A percentile compares a stretch with the other conserved stretches of the same genome.
These are phyloP conservation scores for Drechmeria coniospora DNA, from an alignment of 2,329 filamentous ascomycete species.

Conservation along the genomic window DNA sequence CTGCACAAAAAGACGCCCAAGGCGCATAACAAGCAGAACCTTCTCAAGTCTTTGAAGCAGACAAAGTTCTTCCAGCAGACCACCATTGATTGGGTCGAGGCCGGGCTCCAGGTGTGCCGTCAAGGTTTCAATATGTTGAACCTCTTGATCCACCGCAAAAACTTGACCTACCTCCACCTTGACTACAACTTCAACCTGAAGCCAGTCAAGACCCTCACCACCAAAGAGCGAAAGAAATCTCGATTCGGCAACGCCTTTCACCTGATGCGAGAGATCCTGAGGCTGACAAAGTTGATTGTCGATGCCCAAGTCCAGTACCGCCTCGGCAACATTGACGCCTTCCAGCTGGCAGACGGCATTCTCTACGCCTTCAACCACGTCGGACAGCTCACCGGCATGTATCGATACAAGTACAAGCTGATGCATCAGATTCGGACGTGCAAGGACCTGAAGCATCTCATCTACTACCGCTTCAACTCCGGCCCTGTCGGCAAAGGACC, in stretches of 20 bases:
- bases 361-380: slow-evolving; percentile 99
- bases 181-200: slow-evolving; percentile 99
- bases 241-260: slow-evolving; percentile 98
- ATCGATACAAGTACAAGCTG: slow-evolving; percentile 99
- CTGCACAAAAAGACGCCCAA: slow-evolving; percentile 92
- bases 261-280: slow-evolving; percentile 92
- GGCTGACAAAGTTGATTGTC: slow-evolving; percentile 92
- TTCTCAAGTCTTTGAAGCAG: slow-evolving; percentile 77
- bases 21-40: slow-evolving; percentile 84
- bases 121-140: slow-evolving; percentile 99
- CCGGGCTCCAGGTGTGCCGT: slow-evolving; percentile 90
- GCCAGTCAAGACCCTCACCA: slow-evolving; percentile 95
- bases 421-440: slow-evolving; percentile 99
- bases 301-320: slow-evolving; percentile 97
- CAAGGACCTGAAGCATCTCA: slow-evolving; percentile 97
- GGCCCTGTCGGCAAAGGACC: slow-evolving; percentile 94
- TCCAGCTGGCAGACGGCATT: slow-evolving; percentile 95
- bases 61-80: slow-evolving; percentile 99
- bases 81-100: slow-evolving; percentile 98
- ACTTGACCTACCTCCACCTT: slow-evolving; percentile 91
- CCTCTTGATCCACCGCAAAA: slow-evolving; percentile 92
- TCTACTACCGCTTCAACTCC: slow-evolving; percentile 97
- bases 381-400: slow-evolving; percentile 96
- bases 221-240: slow-evolving; percentile 98
- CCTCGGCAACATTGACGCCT: slow-evolving; percentile 94